These are phyloP conservation scores for Mycena venus DNA, from an alignment of 768 basidiomycete species.

Conservation along the genomic window DNA sequence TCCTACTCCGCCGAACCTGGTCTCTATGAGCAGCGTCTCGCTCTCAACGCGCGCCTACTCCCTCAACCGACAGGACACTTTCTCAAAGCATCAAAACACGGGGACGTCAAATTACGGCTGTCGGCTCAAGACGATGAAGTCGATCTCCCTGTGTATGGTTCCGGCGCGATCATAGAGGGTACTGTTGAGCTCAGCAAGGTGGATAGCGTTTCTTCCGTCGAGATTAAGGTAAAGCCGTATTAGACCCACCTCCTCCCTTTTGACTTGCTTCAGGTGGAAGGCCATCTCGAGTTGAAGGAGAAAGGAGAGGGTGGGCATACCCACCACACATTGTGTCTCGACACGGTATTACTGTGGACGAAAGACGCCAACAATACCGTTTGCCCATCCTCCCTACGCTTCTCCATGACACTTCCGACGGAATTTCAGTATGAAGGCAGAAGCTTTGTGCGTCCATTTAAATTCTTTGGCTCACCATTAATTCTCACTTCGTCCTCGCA, in stretches of 20 bases:
- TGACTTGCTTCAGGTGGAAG: slow-evolving; percentile 65
- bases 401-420: slow-evolving; percentile 69
- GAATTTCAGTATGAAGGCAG: slow-evolving; percentile 68
- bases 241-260: background rate
- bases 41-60: slow-evolving; percentile 55
- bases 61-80: slow-evolving; percentile 62
- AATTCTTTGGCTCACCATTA: background rate
- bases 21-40: slow-evolving; percentile 65
- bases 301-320: slow-evolving; percentile 74
- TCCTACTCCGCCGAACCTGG: slow-evolving; percentile 70
- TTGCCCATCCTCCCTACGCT: slow-evolving; percentile 68
- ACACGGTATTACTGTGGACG: slow-evolving; percentile 70
- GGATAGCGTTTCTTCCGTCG: slow-evolving; percentile 69
- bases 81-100: slow-evolving; percentile 70
- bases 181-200: slow-evolving; percentile 67
- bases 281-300: slow-evolving; percentile 69
- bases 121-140: slow-evolving; percentile 64
- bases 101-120: slow-evolving; percentile 65
- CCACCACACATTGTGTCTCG: slow-evolving; percentile 64
- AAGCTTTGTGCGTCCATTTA: slow-evolving; percentile 65
- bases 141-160: slow-evolving; percentile 68
- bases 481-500: slow-evolving; percentile 41
- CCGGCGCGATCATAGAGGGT: slow-evolving; percentile 66
- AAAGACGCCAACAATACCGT: slow-evolving; percentile 55
- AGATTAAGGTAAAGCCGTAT: slow-evolving; percentile 64